Base-by-base conservation (phyloP, 2,329 filamentous ascomycete genomes). In the Bisporella sp. region DNA sequence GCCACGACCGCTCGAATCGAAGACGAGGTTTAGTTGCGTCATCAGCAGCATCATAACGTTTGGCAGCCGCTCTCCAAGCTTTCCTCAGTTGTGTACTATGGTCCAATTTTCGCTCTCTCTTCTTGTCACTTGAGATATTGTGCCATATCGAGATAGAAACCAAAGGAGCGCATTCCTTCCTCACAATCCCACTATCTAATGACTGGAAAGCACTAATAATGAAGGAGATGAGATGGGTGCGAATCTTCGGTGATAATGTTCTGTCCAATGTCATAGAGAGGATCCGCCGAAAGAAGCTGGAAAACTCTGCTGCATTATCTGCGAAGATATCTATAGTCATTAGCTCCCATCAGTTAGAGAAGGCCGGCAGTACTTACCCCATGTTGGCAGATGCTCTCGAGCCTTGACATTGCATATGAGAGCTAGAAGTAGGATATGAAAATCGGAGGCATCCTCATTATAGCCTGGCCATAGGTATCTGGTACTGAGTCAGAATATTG, bases 91-190 rank as follows among this genome's bases (percentile, higher is more conserved):
- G 84, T n/a, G 81, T 70, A 44, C 80, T 79, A 58, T 87, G 83
- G 41, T 88, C 82, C 31, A 99, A 76, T 49, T 83, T 80, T 33
- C 73, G 73, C 49, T 95, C 88, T 58, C 89, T 81, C 55, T 83
- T 79, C 52, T 78, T 76, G 33, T 95, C 89, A 50, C 79, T 87
- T 31, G 88, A 87, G 37, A 99, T 72, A 64, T 96, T 95, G 63
- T 97, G 89, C 93, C 93, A 99, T 61, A 93, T 89, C 1, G 88
- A 85, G 60, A 99, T 96, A 9, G 90, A 93, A 21, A 99, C 92
- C 47, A 99, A 73, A 1, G 95, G 89, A 5, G 92, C 93, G 68
- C 93, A 97, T 73, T 99, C 93, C 68, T 96, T 97, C 55, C 93
- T 84, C 46, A 99, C 87, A 50, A 95, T 79, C 37, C 81, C 79